phyloP scores from a whole-genome alignment of 164 flowering plant genomes.

The Piper longum region DNA sequence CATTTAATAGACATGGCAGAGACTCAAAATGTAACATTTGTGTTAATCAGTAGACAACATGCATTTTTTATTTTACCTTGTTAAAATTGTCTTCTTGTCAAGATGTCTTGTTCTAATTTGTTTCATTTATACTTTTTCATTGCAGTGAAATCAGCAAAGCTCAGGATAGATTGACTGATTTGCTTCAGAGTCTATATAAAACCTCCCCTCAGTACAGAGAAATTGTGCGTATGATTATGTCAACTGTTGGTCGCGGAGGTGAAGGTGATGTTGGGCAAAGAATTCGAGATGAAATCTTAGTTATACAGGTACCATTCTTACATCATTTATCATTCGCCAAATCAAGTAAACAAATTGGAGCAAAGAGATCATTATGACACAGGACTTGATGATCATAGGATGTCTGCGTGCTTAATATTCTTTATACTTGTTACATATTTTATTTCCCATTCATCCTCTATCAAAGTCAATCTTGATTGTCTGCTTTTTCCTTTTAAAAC shows the following conservation, averaged over 20 bases:
- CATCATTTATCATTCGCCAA: too few species aligned
- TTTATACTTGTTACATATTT: too few species aligned
- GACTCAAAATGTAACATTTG: background rate
- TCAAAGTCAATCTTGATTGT: too few species aligned
- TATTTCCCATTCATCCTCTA: too few species aligned
- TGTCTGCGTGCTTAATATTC: too few species aligned
- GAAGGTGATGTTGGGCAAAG: slow-evolving; percentile 99
- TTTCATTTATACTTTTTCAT: background rate
- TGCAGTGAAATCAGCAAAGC: slow-evolving; percentile 94
- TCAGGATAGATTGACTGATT: slow-evolving; percentile 87
- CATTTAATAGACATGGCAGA: background rate
- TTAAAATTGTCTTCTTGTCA: background rate
- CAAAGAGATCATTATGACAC: too few species aligned
- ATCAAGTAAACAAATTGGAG: too few species aligned
- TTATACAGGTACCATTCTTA: slow-evolving; percentile 53
- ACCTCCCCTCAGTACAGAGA: slow-evolving; percentile 60
- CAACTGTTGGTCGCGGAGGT: slow-evolving; percentile 97
- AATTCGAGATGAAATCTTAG: slow-evolving; percentile 92
- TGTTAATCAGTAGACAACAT: background rate
- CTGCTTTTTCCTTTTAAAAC: too few species aligned
- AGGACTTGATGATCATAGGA: too few species aligned
- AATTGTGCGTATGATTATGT: slow-evolving; percentile 74
- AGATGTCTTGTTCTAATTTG: background rate
- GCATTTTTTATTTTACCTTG: background rate
- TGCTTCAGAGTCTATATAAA: slow-evolving; percentile 52